A percentile compares a stretch with the other conserved stretches of the same genome.
Conservation (phyloP, 192 early-diverging fungal genomes). For the Linnemannia elongata region DNA sequence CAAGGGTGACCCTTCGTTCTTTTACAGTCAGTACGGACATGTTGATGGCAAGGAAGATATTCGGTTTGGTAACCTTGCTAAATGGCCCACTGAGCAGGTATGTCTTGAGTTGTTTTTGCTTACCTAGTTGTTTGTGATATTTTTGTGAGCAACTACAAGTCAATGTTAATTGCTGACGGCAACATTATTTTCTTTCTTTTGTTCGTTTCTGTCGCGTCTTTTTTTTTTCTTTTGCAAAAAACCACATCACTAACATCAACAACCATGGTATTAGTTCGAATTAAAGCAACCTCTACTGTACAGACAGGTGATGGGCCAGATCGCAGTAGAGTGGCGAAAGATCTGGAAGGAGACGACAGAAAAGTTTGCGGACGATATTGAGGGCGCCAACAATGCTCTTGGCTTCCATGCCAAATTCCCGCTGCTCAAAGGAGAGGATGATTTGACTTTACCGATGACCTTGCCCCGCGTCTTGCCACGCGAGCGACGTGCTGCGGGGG, state of each 20-base stretch:
- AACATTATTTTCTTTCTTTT: too few relatives aligned
- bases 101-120: neutral
- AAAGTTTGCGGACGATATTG: conserved; percentile 26
- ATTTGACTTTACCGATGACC: conserved; percentile 9
- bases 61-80: conserved; percentile 45
- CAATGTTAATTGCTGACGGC: neutral
- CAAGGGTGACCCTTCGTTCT: conserved; percentile 53
- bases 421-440: conserved; percentile 13
- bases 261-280: conserved; percentile 13
- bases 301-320: conserved; percentile 26
- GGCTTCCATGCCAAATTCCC: conserved; percentile 36
- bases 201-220: neutral
- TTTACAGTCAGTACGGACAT: conserved; percentile 56
- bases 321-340: conserved; percentile 41
- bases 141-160: neutral
- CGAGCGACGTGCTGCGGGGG: conserved; percentile 40
- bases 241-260: neutral
- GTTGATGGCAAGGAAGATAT: conserved; percentile 55
- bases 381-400: conserved; percentile 46
- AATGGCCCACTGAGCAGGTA: conserved; percentile 55
- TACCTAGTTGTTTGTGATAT: neutral
- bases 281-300: conserved; percentile 23
- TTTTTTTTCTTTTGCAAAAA: neutral
- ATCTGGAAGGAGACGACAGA: conserved; percentile 24
- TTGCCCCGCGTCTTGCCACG: conserved; percentile 40